Evolutionary conservation across 148 eudicot genomes (phyloP).

Genomic region (Rhododendron vialii): DNA sequence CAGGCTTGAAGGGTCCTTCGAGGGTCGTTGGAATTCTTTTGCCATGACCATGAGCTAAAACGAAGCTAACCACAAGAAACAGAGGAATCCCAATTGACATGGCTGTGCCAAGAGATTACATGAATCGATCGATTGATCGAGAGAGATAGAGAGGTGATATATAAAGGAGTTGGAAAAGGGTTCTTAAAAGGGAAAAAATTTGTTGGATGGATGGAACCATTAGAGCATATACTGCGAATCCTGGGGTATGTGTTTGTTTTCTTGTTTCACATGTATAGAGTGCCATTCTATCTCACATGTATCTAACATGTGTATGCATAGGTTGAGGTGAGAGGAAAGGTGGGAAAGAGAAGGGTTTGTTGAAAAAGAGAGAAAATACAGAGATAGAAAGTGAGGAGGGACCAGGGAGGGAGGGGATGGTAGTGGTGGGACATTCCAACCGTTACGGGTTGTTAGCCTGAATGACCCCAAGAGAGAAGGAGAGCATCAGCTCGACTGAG

Average conservation of each 20-base stretch:
- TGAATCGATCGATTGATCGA: background rate
- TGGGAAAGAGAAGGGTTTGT: background rate
- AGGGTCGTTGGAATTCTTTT: constrained; percentile 53
- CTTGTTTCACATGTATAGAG: background rate
- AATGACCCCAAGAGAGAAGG: background rate
- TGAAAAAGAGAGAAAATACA: background rate
- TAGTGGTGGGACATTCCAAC: background rate
- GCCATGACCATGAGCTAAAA: constrained; percentile 13
- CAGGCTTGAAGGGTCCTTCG: constrained; percentile 83
- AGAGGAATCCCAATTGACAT: background rate
- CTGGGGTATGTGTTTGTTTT: background rate
- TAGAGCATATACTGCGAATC: background rate
- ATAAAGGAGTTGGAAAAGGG: background rate
- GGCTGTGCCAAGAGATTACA: background rate
- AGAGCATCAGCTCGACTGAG: background rate
- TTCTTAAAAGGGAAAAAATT: background rate
- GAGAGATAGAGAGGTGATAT: background rate
- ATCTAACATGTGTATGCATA: background rate
- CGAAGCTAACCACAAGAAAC: constrained; percentile 2
- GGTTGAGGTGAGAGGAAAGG: background rate
- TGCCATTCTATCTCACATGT: background rate
- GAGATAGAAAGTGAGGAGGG: background rate
- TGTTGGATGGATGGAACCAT: background rate
- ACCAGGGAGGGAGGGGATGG: background rate
- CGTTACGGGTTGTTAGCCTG: background rate